A percentile compares a stretch with the other conserved stretches of the same genome.
phyloP scores from a whole-genome alignment of 495 filamentous ascomycete species.

The Pseudotulostoma volvatum region DNA sequence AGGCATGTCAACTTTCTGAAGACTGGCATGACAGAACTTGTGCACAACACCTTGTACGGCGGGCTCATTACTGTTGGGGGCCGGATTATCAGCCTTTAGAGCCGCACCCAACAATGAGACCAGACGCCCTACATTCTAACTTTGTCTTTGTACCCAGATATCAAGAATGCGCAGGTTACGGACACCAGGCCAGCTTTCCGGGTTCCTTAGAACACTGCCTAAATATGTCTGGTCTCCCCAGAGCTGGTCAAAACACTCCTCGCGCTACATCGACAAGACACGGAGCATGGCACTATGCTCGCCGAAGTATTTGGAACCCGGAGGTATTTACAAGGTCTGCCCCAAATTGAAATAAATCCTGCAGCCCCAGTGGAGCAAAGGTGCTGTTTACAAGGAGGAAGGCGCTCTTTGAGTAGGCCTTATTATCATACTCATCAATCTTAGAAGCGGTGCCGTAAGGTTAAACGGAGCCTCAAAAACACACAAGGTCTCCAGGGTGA shows the following conservation, averaged over 20 bases:
- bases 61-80: conserved; percentile 21
- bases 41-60: conserved; percentile 36
- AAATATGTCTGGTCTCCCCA: conserved; percentile 49
- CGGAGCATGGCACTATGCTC: conserved; percentile 84
- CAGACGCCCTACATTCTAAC: conserved; percentile 26
- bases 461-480: conserved; percentile 86
- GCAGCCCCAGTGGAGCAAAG: conserved; percentile 75
- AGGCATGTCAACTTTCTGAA: conserved; percentile 50
- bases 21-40: conserved; percentile 55
- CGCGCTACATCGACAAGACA: conserved; percentile 46
- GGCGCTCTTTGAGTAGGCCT: conserved; percentile 56
- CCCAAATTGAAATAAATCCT: conserved; percentile 67
- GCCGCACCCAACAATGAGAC: conserved; percentile 51
- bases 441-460: conserved; percentile 66
- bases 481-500: conserved; percentile 63
- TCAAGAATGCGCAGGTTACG: conserved; percentile 75
- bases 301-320: conserved; percentile 87
- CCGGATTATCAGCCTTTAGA: conserved; percentile 17
- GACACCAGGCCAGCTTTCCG: conserved; percentile 86
- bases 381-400: conserved; percentile 76
- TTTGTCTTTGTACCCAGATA: conserved; percentile 58
- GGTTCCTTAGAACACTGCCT: conserved; percentile 71
- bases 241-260: conserved; percentile 42
- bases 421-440: conserved; percentile 48
- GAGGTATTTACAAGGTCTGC: conserved; percentile 81